Base-by-base conservation (phyloP, 2,329 filamentous ascomycete species). In the Albifimbria verrucaria region DNA sequence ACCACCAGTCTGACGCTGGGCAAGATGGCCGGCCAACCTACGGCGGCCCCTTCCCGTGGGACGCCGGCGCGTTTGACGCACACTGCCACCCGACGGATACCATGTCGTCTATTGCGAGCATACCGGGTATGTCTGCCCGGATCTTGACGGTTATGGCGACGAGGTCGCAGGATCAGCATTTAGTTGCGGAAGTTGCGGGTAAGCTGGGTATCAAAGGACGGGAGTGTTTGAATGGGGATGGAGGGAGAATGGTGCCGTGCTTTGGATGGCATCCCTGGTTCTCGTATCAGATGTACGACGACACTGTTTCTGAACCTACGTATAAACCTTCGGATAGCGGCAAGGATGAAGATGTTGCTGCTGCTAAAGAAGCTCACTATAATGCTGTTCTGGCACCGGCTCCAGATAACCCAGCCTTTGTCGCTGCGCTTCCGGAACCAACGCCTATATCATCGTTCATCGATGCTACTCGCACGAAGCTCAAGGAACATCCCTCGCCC, bases 211-310 rank as follows among this genome's bases (percentile, higher is more conserved):
- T 87, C 47, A 32, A 43, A 1, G 50, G 52, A 39, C 55, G 51
- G 48, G 47, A 47, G 21, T 43, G 47, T 17, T 42, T 50, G 32
- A 25, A 20, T 25, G 21, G 45, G 2, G 24, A 46, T 18, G 47
- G 25, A 3, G 32, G 41, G 36, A 17, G 36, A 21, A 61, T 77
- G 49, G 62, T 93, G 3, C 88, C 90, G 0, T 84, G 85, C n/a
- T 93, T 92, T 70, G 90, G 90, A 20, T 92, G 89, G 88, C 90
- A 94, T 66, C 90, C 90, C 1, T 94, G 90, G 90, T 93, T 92
- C 68, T 88, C 89, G 1, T 78, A 93, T 67, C 85, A 90, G 58
- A 78, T 94, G 62, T 90, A 85, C 64, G 80, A 86, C 62, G 84
- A 90, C 66, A 68, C 65, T 20, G 65, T 65, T 36, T 25, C 65